Percentiles rank a stretch among this genome's conserved stretches.
These are phyloP conservation scores for Gyromitra esculenta DNA, from an alignment of 2,329 filamentous ascomycete species.

Conservation along the genomic window DNA sequence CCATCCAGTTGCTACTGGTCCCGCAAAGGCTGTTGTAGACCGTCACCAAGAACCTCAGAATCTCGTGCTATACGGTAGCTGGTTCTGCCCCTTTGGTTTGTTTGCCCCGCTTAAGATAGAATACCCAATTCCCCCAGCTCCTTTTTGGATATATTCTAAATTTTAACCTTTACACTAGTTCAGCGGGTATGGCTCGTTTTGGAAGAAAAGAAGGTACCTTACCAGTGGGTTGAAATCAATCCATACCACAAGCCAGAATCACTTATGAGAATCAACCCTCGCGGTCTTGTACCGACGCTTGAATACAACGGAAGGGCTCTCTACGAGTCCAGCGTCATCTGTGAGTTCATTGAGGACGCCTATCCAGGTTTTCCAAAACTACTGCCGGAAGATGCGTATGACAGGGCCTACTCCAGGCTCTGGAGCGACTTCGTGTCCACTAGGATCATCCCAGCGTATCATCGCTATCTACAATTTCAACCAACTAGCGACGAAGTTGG, in stretches of 20 bases:
- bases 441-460: conserved; percentile 74
- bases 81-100: conserved; percentile 71
- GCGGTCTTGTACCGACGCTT: conserved; percentile 78
- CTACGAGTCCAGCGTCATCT: conserved; percentile 77
- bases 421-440: conserved; percentile 78
- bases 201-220: conserved; percentile 75
- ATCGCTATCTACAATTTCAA: conserved; percentile 69
- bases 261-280: conserved; percentile 76
- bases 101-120: conserved; percentile 60
- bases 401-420: conserved; percentile 72
- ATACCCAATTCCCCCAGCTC: background rate
- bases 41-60: conserved; percentile 61
- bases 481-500: conserved; percentile 58
- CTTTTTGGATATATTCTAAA: background rate
- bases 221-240: conserved; percentile 81
- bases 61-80: conserved; percentile 76
- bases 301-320: conserved; percentile 66
- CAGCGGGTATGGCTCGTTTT: conserved; percentile 75
- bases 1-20: conserved; percentile 47
- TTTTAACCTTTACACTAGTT: conserved; percentile 30
- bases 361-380: conserved; percentile 67
- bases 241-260: conserved; percentile 77
- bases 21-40: conserved; percentile 42
- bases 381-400: conserved; percentile 71
- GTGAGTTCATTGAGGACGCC: conserved; percentile 79